Percentiles rank a stretch among this genome's conserved stretches.
Conservation (phyloP, 192 early-diverging fungal species). For the Cladochytrium replicatum region DNA sequence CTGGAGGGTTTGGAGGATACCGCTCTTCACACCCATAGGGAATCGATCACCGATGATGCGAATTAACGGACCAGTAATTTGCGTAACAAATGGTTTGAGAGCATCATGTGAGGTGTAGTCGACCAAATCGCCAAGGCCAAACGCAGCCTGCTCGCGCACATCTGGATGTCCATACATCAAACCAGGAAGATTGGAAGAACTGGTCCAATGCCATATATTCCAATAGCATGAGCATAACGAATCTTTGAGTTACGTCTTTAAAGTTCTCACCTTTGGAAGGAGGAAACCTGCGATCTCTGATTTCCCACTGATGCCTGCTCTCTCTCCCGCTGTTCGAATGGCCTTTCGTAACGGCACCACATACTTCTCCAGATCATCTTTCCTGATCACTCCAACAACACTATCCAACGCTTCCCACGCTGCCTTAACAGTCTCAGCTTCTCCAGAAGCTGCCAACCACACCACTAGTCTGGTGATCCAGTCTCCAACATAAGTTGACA, state of each 20-base stretch:
- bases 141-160: slow-evolving; percentile 73
- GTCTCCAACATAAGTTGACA: slow-evolving; percentile 66
- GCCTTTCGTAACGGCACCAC: slow-evolving; percentile 59
- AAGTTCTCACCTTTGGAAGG: slow-evolving; percentile 57
- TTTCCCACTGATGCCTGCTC: slow-evolving; percentile 26
- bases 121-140: slow-evolving; percentile 73
- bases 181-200: slow-evolving; percentile 83
- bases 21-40: slow-evolving; percentile 82
- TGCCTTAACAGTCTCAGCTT: slow-evolving; percentile 48
- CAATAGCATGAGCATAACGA: background rate
- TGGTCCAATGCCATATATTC: slow-evolving; percentile 63
- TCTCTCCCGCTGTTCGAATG: slow-evolving; percentile 47
- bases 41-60: slow-evolving; percentile 94
- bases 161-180: slow-evolving; percentile 79
- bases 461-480: slow-evolving; percentile 73
- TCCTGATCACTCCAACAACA: slow-evolving; percentile 69
- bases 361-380: slow-evolving; percentile 79
- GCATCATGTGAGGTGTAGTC: slow-evolving; percentile 59
- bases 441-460: slow-evolving; percentile 48
- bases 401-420: slow-evolving; percentile 76
- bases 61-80: slow-evolving; percentile 94
- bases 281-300: slow-evolving; percentile 71
- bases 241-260: background rate
- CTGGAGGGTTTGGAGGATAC: slow-evolving; percentile 79
- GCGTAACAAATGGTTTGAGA: slow-evolving; percentile 82